phyloP scores from a whole-genome alignment of 345 rosid genomes.

The Corymbia maculata region DNA sequence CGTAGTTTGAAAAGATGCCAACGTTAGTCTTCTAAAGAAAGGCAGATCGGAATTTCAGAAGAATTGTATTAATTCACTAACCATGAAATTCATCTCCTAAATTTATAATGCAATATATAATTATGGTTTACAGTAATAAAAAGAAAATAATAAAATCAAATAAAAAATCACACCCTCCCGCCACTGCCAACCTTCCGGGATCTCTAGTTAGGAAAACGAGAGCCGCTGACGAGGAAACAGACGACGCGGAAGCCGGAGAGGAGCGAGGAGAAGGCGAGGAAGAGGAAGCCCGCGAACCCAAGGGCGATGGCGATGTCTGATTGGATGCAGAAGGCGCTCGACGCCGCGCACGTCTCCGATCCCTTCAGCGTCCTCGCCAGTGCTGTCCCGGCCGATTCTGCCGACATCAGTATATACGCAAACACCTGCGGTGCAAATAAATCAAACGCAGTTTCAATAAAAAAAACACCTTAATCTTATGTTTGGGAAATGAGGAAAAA shows the following conservation, averaged over 20 bases:
- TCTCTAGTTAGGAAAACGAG: slow-evolving; percentile 62
- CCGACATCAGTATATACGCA: slow-evolving; percentile 74
- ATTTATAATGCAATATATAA: not conserved
- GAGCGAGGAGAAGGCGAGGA: slow-evolving; percentile 58
- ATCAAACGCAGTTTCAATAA: not conserved
- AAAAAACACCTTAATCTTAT: not conserved
- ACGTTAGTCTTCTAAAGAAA: not conserved
- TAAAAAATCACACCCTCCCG: not conserved
- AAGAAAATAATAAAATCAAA: not conserved
- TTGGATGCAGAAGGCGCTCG: slow-evolving; percentile 63
- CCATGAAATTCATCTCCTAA: not conserved
- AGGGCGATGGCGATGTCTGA: slow-evolving; percentile 62
- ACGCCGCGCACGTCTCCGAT: slow-evolving; percentile 31
- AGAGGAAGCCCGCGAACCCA: slow-evolving; percentile 77
- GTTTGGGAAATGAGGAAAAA: not conserved
- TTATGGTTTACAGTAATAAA: not conserved
- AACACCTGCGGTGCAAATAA: slow-evolving; percentile 38
- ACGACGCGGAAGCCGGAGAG: slow-evolving; percentile 81
- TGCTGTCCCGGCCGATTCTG: slow-evolving; percentile 69
- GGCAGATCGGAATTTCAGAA: not conserved
- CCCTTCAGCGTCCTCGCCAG: slow-evolving; percentile 55
- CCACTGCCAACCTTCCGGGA: not conserved
- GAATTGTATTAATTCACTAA: not conserved
- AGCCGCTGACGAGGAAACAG: slow-evolving; percentile 72
- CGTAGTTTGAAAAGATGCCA: not conserved